Base-by-base conservation (phyloP, 441 rosid species). In the Bruguiera hainesii region DNA sequence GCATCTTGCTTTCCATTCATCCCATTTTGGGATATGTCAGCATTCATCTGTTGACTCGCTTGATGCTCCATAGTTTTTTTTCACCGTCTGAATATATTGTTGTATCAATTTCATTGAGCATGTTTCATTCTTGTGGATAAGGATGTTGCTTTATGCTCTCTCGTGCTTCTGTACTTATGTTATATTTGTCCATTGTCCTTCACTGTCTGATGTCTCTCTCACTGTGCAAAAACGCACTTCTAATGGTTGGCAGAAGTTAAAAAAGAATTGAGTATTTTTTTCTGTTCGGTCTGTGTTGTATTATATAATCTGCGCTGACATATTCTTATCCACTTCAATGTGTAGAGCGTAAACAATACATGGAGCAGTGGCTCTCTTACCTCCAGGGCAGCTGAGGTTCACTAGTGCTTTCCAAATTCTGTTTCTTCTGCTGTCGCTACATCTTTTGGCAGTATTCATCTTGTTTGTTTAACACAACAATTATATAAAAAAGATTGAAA, bases 281-380 rank as follows among this genome's bases (percentile, higher is more conserved):
- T 8, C 30, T 35, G 55, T 39, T 59, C 25, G 60, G 62, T 33
- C 6, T 30, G 19, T 56, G 26, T 19, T 56, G 8, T 56, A 25
- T 2, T 60, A 28, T 25, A 33, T 46, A 26, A n/a, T 33, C 29
- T 20, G 13, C 30, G 28, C 68, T 46, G 53, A 66, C 53, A 66
- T 18, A 21, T 59, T 53, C 37, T 56, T 49, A 51, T 59, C 39
- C 4, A 6, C 50, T 71, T 64, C 60, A 28, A 69, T 68, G 18
- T 64, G 78, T 81, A 89, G 91, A 81, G 61, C 76, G 85, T 79
- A 76, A 79, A 72, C 75, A 75, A 71, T 82, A 71, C 52, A 78
- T 81, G 83, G 90, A 89, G 64, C 82, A 82, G 67, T 87, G 86
- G 87, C 90, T 87, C 21, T 78, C 86, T 63, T 75, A 81, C 33